Base-by-base conservation (phyloP, 2,329 filamentous ascomycete genomes). In the Beauveria medogensis region DNA sequence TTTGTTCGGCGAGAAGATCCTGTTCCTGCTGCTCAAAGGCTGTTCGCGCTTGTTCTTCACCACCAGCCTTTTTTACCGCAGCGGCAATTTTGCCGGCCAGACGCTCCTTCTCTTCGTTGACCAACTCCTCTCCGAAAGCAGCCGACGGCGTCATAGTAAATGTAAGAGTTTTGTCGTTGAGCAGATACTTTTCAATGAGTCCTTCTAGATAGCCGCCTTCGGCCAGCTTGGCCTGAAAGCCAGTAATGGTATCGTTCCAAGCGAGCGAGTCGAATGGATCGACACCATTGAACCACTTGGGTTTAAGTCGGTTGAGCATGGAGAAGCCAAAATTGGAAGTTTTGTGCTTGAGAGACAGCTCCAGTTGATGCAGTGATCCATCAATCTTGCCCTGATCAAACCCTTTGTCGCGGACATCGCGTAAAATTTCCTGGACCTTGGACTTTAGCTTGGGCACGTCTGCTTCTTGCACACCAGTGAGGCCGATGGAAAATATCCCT, bases 341-440 rank as follows among this genome's bases (percentile, higher is more conserved):
- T 79, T 97, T 97, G 77, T 99, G 92, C 76, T 97, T 97, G 54
- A 97, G 77, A 0, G 87, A 83, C n/a, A 99, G 81, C 71, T 99
- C 94, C 4, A 97, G 77, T 73, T 97, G 93, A 72, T 99, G 94
- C 59, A 99, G 81, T 64, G 95, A 89, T 3, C 94, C 94, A 64
- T 96, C 91, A 62, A 99, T 91, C 74, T 99, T 99, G 67, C 87
- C 85, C 68, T 87, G 82, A 62, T 94, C 92, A 67, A 99, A 96
- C 0, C 94, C 93, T 63, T 87, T 89, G 28, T 86, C 77, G 20
- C 86, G 82, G 7, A 85, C 84, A 51, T 91, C 85, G 28, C 80
- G 78, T 59, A 97, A 79, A 3, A 93, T 90, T 34, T 84, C 83
- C 61, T 87, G 83, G 34, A 97, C 84, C 26, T 84, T 86, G 41